Conservation (phyloP, 78 protist genomes). For the Dictyostelium purpureum region DNA sequence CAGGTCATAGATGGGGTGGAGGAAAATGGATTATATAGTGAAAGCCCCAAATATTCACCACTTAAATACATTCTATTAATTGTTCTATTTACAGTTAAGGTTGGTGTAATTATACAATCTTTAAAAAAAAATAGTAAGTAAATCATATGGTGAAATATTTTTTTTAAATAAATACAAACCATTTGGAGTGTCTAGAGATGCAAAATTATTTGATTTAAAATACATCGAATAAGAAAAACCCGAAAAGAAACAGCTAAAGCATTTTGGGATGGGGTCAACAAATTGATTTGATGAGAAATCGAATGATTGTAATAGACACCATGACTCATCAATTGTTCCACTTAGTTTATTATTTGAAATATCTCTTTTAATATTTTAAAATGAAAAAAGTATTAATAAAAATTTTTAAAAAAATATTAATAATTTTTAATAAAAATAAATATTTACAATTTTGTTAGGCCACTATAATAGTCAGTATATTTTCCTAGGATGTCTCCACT, state of each 20-base stretch:
- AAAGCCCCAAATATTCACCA: background rate
- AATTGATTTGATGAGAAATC: background rate
- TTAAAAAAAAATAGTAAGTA: background rate
- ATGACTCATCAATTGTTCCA: background rate
- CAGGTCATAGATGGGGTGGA: background rate
- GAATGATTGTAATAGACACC: background rate
- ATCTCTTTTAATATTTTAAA: background rate
- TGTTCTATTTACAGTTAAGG: too few relatives aligned
- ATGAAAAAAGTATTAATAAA: background rate
- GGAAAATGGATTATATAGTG: background rate
- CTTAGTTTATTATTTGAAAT: background rate
- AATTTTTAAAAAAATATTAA: background rate
- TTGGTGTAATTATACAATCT: background rate
- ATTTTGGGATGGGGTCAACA: background rate
- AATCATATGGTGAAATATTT: too few relatives aligned
- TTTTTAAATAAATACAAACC: background rate
- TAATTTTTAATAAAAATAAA: background rate
- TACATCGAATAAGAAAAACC: too few relatives aligned
- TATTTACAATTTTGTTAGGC: background rate
- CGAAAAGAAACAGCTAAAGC: background rate
- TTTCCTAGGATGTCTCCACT: background rate
- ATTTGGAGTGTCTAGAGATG: background rate
- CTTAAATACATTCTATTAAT: background rate
- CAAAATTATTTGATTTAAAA: background rate
- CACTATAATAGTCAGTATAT: background rate